Base-by-base conservation (phyloP, 495 filamentous ascomycete species). In the Hypomontagnella submonticulosa region DNA sequence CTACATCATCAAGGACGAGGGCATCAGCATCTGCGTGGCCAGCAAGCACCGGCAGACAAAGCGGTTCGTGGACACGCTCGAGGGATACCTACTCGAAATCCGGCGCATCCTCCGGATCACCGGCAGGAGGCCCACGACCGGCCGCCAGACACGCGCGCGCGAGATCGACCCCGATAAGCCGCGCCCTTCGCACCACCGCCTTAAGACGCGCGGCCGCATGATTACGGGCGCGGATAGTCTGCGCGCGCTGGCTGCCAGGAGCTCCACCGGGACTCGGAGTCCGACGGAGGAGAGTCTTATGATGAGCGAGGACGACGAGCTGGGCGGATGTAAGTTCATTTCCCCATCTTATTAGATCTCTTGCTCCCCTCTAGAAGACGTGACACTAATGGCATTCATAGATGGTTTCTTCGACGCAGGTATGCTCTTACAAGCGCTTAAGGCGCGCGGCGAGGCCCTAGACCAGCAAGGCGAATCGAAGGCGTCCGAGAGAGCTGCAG, bases 1-100 rank as follows among this genome's bases (percentile, higher is more conserved):
- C 10, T 99, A 99, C 77, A 98, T 99, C 69, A 97, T 99, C 85
- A 99, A 99, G 76, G 94, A 97, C 70, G 94, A 97, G 36, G 83
- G 85, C 47, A 89, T 99, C 68, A 91, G 88, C 32, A 96, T 99
- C 73, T 97, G 95, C 74, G 93, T 94, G 0, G 89, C 87, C 9
- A 92, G 89, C 46, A 97, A 97, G 73, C 95, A 99, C 72, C 80
- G 95, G 8, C 95, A 99, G 77, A 99, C 95, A 0, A 87, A 87
- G 61, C 88, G 95, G 4, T 92, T 94, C 67, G 87, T 98, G 62
- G 91, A 97, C 59, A 90, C 92, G 0, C 79, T 99, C 3, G 95
- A 98, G 76, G 85, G 80, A 38, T 99, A 98, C 73, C 84, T 99
- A 32, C 79, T 93, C 10, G 95, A 99, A 77, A 91, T 97, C 42